Evolutionary conservation across 768 basidiomycete species (phyloP).

Genomic region (Leccinum fibrillosum): DNA sequence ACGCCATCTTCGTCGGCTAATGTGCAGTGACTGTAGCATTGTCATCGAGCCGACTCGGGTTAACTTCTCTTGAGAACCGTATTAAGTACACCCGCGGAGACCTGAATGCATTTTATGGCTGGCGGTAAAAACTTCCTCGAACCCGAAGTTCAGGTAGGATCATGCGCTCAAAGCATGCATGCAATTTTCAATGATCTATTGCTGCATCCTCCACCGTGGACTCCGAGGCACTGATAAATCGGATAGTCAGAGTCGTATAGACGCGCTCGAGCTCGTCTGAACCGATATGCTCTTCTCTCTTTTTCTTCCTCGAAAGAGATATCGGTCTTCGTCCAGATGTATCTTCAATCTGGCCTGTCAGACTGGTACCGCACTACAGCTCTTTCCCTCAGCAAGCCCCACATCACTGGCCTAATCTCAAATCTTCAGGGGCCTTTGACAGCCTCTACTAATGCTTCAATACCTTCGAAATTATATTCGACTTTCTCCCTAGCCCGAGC

Average conservation of each 20-base stretch:
- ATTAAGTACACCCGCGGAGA: background rate
- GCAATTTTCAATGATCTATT: too few relatives aligned
- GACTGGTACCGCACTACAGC: background rate
- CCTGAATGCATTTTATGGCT: background rate
- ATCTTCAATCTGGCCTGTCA: background rate
- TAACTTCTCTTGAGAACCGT: background rate
- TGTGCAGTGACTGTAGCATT: background rate
- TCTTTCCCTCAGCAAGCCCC: background rate
- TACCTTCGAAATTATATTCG: background rate
- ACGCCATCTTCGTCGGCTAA: background rate
- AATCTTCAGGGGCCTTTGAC: background rate
- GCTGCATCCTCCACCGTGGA: too few relatives aligned
- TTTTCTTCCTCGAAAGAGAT: background rate
- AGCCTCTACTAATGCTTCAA: background rate
- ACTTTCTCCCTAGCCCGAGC: background rate
- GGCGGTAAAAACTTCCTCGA: too few relatives aligned
- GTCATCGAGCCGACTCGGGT: background rate
- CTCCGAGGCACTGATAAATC: too few relatives aligned
- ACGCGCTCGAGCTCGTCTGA: too few relatives aligned
- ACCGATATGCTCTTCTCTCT: background rate
- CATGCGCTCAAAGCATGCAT: too few relatives aligned
- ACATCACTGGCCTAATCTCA: background rate
- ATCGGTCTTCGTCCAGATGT: background rate
- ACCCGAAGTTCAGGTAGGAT: too few relatives aligned
- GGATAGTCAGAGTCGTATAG: too few relatives aligned